These are phyloP conservation scores for Phylloporus arenicola DNA, from an alignment of 768 basidiomycete species.

Conservation along the genomic window DNA sequence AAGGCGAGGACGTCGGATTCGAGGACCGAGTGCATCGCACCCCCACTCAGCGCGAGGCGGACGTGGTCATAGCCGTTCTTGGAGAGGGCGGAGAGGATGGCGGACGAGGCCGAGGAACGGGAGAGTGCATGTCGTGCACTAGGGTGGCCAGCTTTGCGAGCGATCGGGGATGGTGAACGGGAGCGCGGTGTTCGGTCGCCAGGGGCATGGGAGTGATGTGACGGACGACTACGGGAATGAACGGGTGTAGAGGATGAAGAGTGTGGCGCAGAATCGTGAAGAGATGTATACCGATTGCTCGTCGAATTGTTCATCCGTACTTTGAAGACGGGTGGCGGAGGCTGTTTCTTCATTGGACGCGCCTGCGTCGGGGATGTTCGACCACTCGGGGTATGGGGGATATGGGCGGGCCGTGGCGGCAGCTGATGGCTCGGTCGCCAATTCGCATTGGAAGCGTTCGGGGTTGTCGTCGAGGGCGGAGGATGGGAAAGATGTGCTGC, in stretches of 20 bases:
- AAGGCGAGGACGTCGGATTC: constrained; percentile 68
- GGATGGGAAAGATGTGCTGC: constrained; percentile 13
- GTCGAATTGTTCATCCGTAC: constrained; percentile 24
- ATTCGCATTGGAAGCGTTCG: constrained; percentile 21
- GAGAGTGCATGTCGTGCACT: constrained; percentile 19
- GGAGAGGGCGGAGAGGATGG: constrained; percentile 41
- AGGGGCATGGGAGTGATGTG: constrained; percentile 12
- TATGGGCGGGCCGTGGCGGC: constrained; percentile 25
- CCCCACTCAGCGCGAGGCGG: constrained; percentile 46
- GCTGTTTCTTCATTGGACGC: constrained; percentile 27
- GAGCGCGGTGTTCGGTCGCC: constrained; percentile 24
- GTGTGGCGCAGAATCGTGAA: constrained; percentile 19
- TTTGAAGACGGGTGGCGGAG: constrained; percentile 19
- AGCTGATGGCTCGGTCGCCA: constrained; percentile 26
- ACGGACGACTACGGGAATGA: constrained; percentile 26
- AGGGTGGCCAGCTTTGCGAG: constrained; percentile 35
- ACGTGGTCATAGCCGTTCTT: constrained; percentile 66
- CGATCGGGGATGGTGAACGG: constrained; percentile 39
- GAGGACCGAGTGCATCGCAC: constrained; percentile 42
- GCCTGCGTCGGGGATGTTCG: constrained; percentile 25
- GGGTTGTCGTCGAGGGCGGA: constrained; percentile 19
- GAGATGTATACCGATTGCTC: constrained; percentile 18
- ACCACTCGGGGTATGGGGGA: constrained; percentile 19
- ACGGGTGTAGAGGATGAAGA: constrained; percentile 36
- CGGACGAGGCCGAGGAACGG: constrained; percentile 18